Conservation (phyloP, 2,329 filamentous ascomycete genomes). For the Alternaria burnsii region DNA sequence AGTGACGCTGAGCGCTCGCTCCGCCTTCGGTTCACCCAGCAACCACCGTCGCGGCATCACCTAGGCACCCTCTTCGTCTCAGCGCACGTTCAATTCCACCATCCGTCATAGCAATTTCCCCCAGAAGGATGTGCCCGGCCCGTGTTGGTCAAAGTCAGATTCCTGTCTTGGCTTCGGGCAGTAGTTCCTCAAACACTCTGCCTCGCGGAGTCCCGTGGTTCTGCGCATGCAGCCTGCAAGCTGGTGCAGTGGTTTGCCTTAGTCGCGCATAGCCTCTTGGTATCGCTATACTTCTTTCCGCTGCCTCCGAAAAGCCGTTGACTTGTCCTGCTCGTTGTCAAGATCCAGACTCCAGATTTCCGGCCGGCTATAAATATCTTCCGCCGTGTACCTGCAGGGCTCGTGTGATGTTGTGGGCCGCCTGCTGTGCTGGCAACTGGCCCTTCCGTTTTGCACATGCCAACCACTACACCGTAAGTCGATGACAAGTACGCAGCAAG, state of each 20-base stretch:
- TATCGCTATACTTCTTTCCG: constrained; percentile 4
- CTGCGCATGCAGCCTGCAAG: not conserved
- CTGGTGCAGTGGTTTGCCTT: constrained; percentile 9
- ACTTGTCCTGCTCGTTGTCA: not conserved
- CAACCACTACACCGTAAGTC: constrained; percentile 3
- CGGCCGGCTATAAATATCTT: constrained; percentile 5
- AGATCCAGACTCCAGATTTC: not conserved
- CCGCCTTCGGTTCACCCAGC: constrained; percentile 28
- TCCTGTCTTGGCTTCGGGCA: not conserved
- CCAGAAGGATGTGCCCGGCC: not conserved
- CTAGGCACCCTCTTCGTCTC: constrained; percentile 5
- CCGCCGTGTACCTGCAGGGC: constrained; percentile 4
- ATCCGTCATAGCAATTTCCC: constrained; percentile 5
- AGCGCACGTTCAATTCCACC: constrained; percentile 16
- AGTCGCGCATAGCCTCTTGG: not conserved
- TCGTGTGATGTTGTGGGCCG: constrained; percentile 3
- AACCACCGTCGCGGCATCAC: constrained; percentile 8
- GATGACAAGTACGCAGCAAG: not conserved
- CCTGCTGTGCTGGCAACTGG: not conserved
- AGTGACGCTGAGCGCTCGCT: constrained; percentile 5
- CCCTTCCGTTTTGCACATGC: not conserved
- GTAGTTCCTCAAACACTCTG: not conserved
- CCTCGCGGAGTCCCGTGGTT: not conserved
- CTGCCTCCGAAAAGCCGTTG: constrained; percentile 4
- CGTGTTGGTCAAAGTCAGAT: not conserved